phyloP scores from a whole-genome alignment of 306 rosid species.

The Casuarina cunninghamiana region DNA sequence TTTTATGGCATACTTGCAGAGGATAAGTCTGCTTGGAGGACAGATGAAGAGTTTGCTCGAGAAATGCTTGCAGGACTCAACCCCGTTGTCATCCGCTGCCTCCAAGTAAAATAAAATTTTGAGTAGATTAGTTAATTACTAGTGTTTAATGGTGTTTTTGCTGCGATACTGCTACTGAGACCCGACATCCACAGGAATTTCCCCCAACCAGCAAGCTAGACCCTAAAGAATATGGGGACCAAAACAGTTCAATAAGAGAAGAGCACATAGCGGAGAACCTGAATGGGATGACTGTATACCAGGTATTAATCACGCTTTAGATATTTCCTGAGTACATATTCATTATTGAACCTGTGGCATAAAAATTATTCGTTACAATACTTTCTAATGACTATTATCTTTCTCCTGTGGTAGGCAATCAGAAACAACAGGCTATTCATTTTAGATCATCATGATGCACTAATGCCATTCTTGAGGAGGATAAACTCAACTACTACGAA shows the following conservation, averaged over 20 bases:
- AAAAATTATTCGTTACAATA: constrained; percentile 1
- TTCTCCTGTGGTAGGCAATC: constrained; percentile 55
- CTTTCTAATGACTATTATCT: neutral
- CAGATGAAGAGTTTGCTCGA: constrained; percentile 83
- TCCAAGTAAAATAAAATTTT: constrained; percentile 45
- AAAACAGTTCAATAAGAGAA: constrained; percentile 64
- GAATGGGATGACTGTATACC: constrained; percentile 58
- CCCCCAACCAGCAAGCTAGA: constrained; percentile 86
- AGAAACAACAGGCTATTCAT: constrained; percentile 58
- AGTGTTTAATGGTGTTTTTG: constrained; percentile 1
- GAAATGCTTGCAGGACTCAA: constrained; percentile 98
- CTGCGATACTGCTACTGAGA: neutral
- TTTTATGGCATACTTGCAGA: constrained; percentile 37
- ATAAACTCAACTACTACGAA: constrained; percentile 84
- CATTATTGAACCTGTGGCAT: constrained; percentile 1
- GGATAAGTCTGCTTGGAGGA: constrained; percentile 81
- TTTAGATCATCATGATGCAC: constrained; percentile 82
- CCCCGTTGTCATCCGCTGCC: constrained; percentile 77
- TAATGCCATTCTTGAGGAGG: constrained; percentile 69
- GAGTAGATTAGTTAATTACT: neutral
- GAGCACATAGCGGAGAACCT: constrained; percentile 52
- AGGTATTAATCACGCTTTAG: constrained; percentile 39
- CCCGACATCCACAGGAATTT: constrained; percentile 54
- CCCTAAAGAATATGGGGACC: constrained; percentile 59
- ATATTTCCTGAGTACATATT: neutral